Conservation (phyloP, 2,329 filamentous ascomycete species). For the Keithomyces neogunnii region DNA sequence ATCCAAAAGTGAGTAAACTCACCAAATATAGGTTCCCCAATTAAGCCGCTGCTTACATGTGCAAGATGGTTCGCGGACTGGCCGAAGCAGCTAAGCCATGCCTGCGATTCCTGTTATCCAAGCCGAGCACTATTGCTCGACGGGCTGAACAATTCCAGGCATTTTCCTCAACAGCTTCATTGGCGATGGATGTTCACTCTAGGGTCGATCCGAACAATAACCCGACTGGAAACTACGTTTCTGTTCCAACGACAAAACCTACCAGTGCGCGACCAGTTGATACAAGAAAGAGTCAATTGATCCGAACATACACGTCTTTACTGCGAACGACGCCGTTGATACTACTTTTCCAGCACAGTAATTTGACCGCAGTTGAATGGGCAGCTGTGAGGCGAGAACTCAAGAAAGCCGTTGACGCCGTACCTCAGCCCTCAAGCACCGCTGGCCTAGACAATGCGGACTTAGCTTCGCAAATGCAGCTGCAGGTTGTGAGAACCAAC, state of each 20-base stretch:
- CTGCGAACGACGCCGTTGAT: constrained; percentile 79
- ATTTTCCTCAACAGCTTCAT: constrained; percentile 17
- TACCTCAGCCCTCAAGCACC: constrained; percentile 23
- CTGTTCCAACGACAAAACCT: constrained; percentile 55
- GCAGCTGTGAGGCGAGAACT: constrained; percentile 35
- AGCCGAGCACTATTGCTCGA: background rate
- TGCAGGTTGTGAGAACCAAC: constrained; percentile 80
- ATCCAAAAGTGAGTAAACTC: background rate
- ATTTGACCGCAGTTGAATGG: constrained; percentile 59
- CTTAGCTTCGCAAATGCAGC: constrained; percentile 55
- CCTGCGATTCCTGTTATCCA: constrained; percentile 10
- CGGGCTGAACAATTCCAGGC: background rate
- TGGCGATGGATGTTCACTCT: background rate
- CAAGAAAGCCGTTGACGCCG: constrained; percentile 32
- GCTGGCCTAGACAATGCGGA: constrained; percentile 24
- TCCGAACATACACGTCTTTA: constrained; percentile 78
- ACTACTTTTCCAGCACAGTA: constrained; percentile 70
- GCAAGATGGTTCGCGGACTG: constrained; percentile 14
- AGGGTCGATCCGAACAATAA: background rate
- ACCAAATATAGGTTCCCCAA: background rate
- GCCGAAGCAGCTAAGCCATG: constrained; percentile 11
- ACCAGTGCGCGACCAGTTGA: constrained; percentile 81
- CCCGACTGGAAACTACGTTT: constrained; percentile 32
- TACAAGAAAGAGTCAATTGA: constrained; percentile 81
- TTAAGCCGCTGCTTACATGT: background rate